These are phyloP conservation scores for Xylariomycetidae sp. DNA, from an alignment of 2,329 filamentous ascomycete genomes.

Conservation along the genomic window DNA sequence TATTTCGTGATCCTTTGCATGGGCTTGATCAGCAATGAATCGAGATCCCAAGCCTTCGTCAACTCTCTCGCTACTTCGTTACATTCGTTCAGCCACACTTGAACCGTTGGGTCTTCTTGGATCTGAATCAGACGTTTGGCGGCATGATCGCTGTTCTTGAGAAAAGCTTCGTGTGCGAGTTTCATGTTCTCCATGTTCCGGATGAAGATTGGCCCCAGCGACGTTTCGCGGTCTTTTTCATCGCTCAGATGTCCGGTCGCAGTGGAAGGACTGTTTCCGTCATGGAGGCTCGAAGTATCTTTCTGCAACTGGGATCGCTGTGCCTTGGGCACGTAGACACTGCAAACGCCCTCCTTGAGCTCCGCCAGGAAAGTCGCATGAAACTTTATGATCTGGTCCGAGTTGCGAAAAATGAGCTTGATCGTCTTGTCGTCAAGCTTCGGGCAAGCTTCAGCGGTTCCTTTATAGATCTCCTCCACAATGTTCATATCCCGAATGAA, in stretches of 20 bases:
- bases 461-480: constrained; percentile 95
- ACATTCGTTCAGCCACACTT: constrained; percentile 89
- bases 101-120: constrained; percentile 57
- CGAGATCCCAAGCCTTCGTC: constrained; percentile 89
- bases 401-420: constrained; percentile 88
- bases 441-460: constrained; percentile 76
- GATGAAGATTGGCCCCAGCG: constrained; percentile 48
- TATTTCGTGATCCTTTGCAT: constrained; percentile 95
- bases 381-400: constrained; percentile 82
- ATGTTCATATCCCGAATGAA: constrained; percentile 97
- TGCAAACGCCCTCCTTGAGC: constrained; percentile 72
- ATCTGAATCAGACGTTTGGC: constrained; percentile 57
- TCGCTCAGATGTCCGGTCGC: constrained; percentile 40
- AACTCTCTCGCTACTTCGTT: constrained; percentile 87
- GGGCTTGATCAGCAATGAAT: constrained; percentile 94
- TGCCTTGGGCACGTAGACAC: constrained; percentile 65
- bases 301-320: constrained; percentile 34
- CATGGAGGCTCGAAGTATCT: constrained; percentile 36
- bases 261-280: constrained; percentile 30
- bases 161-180: constrained; percentile 52
- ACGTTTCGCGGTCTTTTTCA: constrained; percentile 45
- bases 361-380: constrained; percentile 73
- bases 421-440: constrained; percentile 78
- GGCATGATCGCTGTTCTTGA: constrained; percentile 58
- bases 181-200: constrained; percentile 56